Conservation (phyloP, 225 moss, liverwort and hornwort genomes). For the Physcomitrium patens region DNA sequence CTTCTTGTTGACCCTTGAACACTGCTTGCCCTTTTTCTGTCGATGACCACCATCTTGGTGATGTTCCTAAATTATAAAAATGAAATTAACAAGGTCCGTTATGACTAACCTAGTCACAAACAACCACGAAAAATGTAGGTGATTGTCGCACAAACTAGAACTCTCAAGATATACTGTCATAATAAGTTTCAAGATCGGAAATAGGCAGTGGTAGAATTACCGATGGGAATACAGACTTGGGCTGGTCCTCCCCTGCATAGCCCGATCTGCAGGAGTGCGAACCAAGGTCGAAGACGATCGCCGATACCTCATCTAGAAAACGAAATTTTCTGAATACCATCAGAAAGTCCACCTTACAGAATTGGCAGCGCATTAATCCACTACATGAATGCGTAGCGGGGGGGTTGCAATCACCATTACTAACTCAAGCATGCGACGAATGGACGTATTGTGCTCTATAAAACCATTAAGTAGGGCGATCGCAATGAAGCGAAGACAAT, state of each 20-base stretch:
- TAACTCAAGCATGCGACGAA: neutral
- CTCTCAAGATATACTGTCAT: neutral
- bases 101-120: neutral
- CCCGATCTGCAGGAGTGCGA: constrained; percentile 91
- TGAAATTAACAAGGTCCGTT: constrained; percentile 3
- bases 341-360: neutral
- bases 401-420: neutral
- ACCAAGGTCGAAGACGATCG: constrained; percentile 90
- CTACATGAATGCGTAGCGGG: neutral
- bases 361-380: neutral
- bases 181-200: neutral
- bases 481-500: neutral
- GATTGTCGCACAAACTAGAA: neutral
- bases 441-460: neutral
- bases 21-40: no score
- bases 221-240: constrained; percentile 83
- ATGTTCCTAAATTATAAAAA: neutral
- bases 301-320: constrained; percentile 85
- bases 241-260: constrained; percentile 94
- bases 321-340: neutral
- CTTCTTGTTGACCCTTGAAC: no score
- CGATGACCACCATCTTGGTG: neutral
- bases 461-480: neutral
- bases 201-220: constrained; percentile 38
- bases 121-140: neutral